These are phyloP conservation scores for Curvularia eragrostidis DNA, from an alignment of 2,329 filamentous ascomycete genomes.

Conservation along the genomic window DNA sequence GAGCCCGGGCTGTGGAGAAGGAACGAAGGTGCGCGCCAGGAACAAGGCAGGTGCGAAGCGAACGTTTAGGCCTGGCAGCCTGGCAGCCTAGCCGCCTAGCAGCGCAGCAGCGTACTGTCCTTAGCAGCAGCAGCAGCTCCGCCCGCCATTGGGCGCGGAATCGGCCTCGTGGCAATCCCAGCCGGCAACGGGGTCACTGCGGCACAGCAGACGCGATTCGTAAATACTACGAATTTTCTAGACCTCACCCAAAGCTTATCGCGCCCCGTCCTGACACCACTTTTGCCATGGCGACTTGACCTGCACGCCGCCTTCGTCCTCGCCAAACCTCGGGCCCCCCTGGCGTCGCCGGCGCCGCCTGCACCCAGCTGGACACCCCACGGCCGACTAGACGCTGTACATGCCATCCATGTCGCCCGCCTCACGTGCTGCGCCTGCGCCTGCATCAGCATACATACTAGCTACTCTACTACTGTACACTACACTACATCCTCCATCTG, in stretches of 20 bases:
- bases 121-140: too few species aligned
- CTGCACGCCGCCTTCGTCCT: neutral
- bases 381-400: too few species aligned
- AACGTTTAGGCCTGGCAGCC: conserved; percentile 18
- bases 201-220: conserved; percentile 12
- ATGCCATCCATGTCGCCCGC: too few species aligned
- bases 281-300: neutral
- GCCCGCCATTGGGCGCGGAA: conserved; percentile 19
- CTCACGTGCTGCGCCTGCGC: neutral
- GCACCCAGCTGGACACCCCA: neutral
- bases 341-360: neutral
- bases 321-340: neutral
- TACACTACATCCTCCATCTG: too few species aligned
- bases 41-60: conserved; percentile 22
- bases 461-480: too few species aligned
- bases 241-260: conserved; percentile 18
- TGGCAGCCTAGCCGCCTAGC: neutral
- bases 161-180: conserved; percentile 24
- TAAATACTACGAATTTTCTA: conserved; percentile 20
- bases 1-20: neutral
- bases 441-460: neutral
- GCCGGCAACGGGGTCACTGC: conserved; percentile 16
- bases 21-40: conserved; percentile 17
- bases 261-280: conserved; percentile 8
- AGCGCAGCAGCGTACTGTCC: conserved; percentile 1